These are phyloP conservation scores for Magnolia kwangsiensis DNA, from an alignment of 164 flowering plant species.

Conservation along the genomic window DNA sequence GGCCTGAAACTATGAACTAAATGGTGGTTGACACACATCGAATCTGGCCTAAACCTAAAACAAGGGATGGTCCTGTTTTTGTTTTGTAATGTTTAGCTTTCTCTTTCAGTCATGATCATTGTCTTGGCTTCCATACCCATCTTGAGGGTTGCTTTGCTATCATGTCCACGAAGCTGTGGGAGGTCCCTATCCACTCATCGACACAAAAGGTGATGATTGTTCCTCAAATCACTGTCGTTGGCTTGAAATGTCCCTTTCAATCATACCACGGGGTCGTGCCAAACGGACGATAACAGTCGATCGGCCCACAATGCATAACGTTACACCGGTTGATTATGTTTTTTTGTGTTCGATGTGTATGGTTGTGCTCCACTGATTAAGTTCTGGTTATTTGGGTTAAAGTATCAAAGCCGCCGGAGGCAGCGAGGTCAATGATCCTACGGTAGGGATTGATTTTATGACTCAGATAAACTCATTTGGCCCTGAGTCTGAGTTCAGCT, in stretches of 20 bases:
- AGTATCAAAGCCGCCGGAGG: not conserved
- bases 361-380: not conserved
- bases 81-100: not conserved
- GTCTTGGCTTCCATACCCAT: not conserved
- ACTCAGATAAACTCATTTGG: no score
- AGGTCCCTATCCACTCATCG: not conserved
- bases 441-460: not conserved
- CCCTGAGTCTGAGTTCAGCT: no score
- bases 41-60: not conserved
- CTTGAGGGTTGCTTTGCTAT: not conserved
- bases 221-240: constrained; percentile 3
- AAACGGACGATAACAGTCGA: not conserved
- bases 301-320: not conserved
- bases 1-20: not conserved
- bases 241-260: constrained; percentile 1
- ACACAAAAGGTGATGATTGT: constrained; percentile 1
- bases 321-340: not conserved
- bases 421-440: not conserved
- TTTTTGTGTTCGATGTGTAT: not conserved
- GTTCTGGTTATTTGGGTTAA: not conserved
- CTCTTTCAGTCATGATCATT: not conserved
- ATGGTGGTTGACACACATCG: not conserved
- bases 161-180: not conserved
- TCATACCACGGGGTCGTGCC: not conserved
- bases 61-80: not conserved